Evolutionary conservation across 176 grass and related monocot genomes (phyloP), one percentile per base, ranked within the genome.

Genomic region (Saccharum officinarum): DNA sequence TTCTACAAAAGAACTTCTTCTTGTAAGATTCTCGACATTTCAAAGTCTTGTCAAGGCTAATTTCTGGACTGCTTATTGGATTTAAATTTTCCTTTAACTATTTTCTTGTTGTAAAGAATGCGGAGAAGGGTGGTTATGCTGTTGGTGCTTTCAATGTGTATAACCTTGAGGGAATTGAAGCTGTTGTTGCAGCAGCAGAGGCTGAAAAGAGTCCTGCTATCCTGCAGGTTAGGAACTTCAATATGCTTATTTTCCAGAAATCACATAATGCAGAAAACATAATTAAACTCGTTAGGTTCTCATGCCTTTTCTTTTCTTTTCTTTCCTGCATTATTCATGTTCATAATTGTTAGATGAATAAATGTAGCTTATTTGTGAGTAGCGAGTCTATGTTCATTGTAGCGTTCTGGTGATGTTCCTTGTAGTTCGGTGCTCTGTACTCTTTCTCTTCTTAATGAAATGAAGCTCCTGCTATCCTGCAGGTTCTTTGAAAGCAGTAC

Each of bases 91-190:
- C 66, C 10, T 23, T 80, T 84, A 41, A 84, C 23, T 78, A 23
- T 71, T 77, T 52, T 87, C 69, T 85, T 89, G 36, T 83, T 78
- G 47, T 80, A 39, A 93, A 95, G 96, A 85, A 95, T 54, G 96
- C 93, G 2, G 96, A 98, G 69, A 92, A 94, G 12, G 90, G 89
- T 74, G 87, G 91, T 73, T 98, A 98, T 86, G 96, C 96, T 64
- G 82, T 98, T 84, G 96, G 96, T 81, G 96, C 96, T 83, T 98
- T 98, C 87, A 98, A 98, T 89, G 86, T 98, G 18, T 98, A 98
- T 86, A 98, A 98, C 55, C 89, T 98, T 71, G 96, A 98, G 84
- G 96, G 96, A 67, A 72, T 95, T 89, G 87, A 95, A 86, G 96
- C 96, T 62, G 93, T 98, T 36, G 47, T 98, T 95, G 91, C 93